phyloP scores from a whole-genome alignment of 768 basidiomycete genomes.

The Tricholoma saponaceum region DNA sequence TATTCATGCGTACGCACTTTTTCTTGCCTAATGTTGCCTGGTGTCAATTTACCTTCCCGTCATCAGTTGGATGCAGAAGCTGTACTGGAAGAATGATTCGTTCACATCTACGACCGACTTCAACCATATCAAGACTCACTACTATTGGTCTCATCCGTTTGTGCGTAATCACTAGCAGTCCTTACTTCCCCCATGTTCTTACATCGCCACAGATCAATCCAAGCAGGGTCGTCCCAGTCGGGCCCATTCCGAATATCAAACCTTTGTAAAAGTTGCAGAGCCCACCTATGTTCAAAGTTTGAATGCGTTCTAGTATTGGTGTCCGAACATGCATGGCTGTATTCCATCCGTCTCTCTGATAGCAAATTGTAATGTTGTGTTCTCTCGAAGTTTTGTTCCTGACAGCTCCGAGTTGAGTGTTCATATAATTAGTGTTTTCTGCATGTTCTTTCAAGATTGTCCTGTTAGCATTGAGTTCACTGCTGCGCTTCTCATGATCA shows the following conservation, averaged over 20 bases:
- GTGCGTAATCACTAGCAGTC: conserved; percentile 22
- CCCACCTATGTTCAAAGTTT: too few relatives aligned
- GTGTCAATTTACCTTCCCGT: not conserved
- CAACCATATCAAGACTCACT: conserved; percentile 77
- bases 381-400: too few relatives aligned
- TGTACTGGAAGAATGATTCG: conserved; percentile 88
- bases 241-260: not conserved
- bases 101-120: conserved; percentile 89
- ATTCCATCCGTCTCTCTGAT: too few relatives aligned
- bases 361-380: too few relatives aligned
- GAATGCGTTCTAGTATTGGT: too few relatives aligned
- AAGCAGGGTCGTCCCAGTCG: not conserved
- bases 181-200: not conserved
- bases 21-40: conserved; percentile 1
- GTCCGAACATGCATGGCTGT: too few relatives aligned
- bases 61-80: conserved; percentile 69
- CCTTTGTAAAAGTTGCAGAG: not conserved
- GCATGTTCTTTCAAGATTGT: too few relatives aligned
- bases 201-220: not conserved
- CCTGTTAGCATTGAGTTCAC: too few relatives aligned
- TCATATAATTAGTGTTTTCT: too few relatives aligned
- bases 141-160: conserved; percentile 57
- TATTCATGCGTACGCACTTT: conserved; percentile 51
- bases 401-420: too few relatives aligned
- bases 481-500: too few relatives aligned